Evolutionary conservation across 371 early-diverging fungal species (phyloP).

Genomic region (Rhizopus arrhizus): DNA sequence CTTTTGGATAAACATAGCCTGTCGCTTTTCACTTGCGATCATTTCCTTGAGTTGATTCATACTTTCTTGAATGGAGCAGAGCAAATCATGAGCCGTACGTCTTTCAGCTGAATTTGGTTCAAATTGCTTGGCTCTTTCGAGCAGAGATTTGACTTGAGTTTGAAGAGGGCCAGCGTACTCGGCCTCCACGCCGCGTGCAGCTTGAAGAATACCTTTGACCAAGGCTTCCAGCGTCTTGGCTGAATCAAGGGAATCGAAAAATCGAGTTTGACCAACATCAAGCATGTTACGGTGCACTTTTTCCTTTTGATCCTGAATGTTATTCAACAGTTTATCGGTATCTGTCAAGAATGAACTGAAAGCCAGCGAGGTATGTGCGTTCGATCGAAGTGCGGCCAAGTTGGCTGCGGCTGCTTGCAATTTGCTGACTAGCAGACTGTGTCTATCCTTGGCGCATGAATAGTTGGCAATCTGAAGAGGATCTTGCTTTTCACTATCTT

Average conservation of each 20-base stretch:
- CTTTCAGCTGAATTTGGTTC: slow-evolving; percentile 29
- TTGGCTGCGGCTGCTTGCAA: slow-evolving; percentile 21
- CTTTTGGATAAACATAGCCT: slow-evolving; percentile 45
- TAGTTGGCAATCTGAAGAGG: slow-evolving; percentile 50
- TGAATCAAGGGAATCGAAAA: slow-evolving; percentile 19
- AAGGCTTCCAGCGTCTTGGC: slow-evolving; percentile 27
- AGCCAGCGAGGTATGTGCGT: slow-evolving; percentile 38
- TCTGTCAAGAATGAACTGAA: slow-evolving; percentile 33
- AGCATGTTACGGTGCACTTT: slow-evolving; percentile 32
- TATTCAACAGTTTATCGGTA: slow-evolving; percentile 27
- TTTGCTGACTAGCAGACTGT: slow-evolving; percentile 22
- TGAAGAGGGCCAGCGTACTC: slow-evolving; percentile 22
- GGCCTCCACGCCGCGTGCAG: slow-evolving; percentile 25
- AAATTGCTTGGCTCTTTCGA: slow-evolving; percentile 28
- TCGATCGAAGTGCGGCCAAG: slow-evolving; percentile 29
- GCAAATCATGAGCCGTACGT: slow-evolving; percentile 30
- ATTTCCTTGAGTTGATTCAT: slow-evolving; percentile 31
- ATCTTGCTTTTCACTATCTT: slow-evolving; percentile 32
- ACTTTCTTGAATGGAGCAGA: slow-evolving; percentile 24
- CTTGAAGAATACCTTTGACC: slow-evolving; percentile 18
- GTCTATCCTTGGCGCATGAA: slow-evolving; percentile 46
- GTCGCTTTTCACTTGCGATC: slow-evolving; percentile 40
- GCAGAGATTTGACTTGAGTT: slow-evolving; percentile 18
- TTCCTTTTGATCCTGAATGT: slow-evolving; percentile 34
- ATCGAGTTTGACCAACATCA: slow-evolving; percentile 13